A percentile compares a stretch with the other conserved stretches of the same genome.
phyloP scores from a whole-genome alignment of 2,329 filamentous ascomycete genomes.

The Sordariomycetes sp. region DNA sequence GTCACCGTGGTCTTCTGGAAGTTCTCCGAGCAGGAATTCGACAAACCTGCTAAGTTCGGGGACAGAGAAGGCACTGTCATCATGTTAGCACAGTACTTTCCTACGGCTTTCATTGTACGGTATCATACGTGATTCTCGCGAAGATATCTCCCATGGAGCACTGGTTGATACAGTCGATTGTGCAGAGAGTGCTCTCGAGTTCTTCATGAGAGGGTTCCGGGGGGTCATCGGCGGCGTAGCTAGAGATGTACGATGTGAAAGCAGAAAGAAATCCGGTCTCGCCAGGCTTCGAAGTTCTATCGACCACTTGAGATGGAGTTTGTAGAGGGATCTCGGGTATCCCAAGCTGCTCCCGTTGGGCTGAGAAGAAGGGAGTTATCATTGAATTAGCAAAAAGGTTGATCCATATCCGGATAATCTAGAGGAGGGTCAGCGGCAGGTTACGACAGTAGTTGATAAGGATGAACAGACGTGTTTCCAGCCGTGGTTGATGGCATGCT shows the following conservation, averaged over 20 bases:
- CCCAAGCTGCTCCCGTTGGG: slow-evolving; percentile 14
- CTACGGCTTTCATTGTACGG: neutral
- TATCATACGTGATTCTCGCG: slow-evolving; percentile 61
- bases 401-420: slow-evolving; percentile 84
- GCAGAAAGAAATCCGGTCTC: slow-evolving; percentile 87
- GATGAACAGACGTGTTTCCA: slow-evolving; percentile 60
- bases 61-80: slow-evolving; percentile 43
- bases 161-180: slow-evolving; percentile 85
- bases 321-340: slow-evolving; percentile 79
- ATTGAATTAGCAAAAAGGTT: slow-evolving; percentile 95
- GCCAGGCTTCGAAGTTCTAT: slow-evolving; percentile 62
- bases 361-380: slow-evolving; percentile 66
- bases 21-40: slow-evolving; percentile 60
- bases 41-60: slow-evolving; percentile 38
- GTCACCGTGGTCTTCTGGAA: slow-evolving; percentile 71
- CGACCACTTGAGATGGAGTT: slow-evolving; percentile 82
- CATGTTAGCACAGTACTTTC: neutral
- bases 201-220: slow-evolving; percentile 96
- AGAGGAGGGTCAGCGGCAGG: slow-evolving; percentile 21
- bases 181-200: slow-evolving; percentile 86
- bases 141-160: slow-evolving; percentile 78
- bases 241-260: slow-evolving; percentile 94
- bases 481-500: slow-evolving; percentile 59
- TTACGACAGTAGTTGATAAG: neutral
- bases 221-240: slow-evolving; percentile 93